Percentiles rank a stretch among this genome's conserved stretches.
Evolutionary conservation across 1,284 basidiomycete genomes (phyloP).

Genomic region (Cryptococcus sp.): DNA sequence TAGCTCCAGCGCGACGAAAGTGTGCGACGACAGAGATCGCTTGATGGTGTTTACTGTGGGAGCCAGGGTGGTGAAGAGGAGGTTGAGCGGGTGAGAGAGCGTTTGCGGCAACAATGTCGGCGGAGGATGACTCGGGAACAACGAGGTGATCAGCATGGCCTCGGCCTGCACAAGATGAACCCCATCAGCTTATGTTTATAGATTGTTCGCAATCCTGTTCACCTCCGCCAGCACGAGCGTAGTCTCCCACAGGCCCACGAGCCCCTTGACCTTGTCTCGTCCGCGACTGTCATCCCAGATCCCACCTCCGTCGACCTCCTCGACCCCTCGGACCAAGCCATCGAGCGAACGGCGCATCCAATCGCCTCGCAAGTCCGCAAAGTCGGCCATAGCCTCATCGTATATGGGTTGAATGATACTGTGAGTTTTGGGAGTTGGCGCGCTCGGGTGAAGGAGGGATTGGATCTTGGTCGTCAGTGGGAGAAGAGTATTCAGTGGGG

Average conservation of each 20-base stretch:
- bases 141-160: constrained; percentile 36
- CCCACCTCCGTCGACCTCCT: constrained; percentile 41
- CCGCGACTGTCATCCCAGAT: constrained; percentile 38
- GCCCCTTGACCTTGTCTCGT: constrained; percentile 37
- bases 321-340: constrained; percentile 27
- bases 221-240: constrained; percentile 44
- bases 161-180: constrained; percentile 37
- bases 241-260: constrained; percentile 39
- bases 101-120: constrained; percentile 32
- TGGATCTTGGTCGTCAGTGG: constrained; percentile 27
- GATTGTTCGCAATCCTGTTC: constrained; percentile 8
- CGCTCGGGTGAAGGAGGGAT: constrained; percentile 12
- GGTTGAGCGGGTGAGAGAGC: constrained; percentile 24
- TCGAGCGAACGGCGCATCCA: constrained; percentile 36
- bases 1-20: constrained; percentile 47
- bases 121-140: constrained; percentile 42
- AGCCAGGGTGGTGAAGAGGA: constrained; percentile 31
- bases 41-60: constrained; percentile 43
- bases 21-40: constrained; percentile 38
- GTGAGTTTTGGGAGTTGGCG: constrained; percentile 30
- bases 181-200: background rate
- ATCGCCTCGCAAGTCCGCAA: constrained; percentile 36
- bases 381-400: constrained; percentile 26
- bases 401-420: constrained; percentile 30
- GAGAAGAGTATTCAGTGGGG: constrained; percentile 28